Percentiles rank a stretch among this genome's conserved stretches.
Conservation (phyloP, 306 rosid species). For the Sicyos baderoa region DNA sequence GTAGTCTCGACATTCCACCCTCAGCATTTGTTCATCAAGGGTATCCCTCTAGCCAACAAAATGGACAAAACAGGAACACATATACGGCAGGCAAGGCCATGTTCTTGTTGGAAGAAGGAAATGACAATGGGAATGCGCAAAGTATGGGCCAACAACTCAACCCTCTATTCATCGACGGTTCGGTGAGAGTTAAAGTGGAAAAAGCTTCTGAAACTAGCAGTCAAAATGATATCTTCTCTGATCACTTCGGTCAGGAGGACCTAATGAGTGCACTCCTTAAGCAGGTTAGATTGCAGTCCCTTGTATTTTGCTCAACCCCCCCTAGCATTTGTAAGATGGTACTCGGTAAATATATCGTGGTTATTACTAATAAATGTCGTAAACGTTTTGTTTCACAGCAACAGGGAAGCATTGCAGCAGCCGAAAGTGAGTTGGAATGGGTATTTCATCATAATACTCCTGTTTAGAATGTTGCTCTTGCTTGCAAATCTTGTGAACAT, state of each 20-base stretch:
- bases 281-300: conserved; percentile 49
- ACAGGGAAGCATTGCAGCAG: conserved; percentile 44
- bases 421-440: conserved; percentile 82
- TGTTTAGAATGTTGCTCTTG: conserved; percentile 39
- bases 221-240: conserved; percentile 47
- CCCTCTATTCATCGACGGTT: conserved; percentile 10
- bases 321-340: background rate
- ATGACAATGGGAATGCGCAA: conserved; percentile 41
- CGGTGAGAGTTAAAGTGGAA: conserved; percentile 55
- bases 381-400: conserved; percentile 45
- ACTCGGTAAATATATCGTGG: background rate
- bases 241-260: conserved; percentile 86
- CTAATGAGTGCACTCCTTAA: conserved; percentile 86
- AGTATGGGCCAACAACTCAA: conserved; percentile 41
- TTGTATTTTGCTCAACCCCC: background rate
- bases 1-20: conserved; percentile 49
- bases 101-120: conserved; percentile 42
- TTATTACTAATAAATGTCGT: background rate
- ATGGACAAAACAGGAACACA: conserved; percentile 29
- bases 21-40: conserved; percentile 65
- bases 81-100: conserved; percentile 36
- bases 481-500: background rate
- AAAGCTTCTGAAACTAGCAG: conserved; percentile 42
- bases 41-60: conserved; percentile 48
- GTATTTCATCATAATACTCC: conserved; percentile 65